A percentile compares a stretch with the other conserved stretches of the same genome.
Evolutionary conservation across 768 basidiomycete genomes (phyloP).

Genomic region (Lentinula edodes): DNA sequence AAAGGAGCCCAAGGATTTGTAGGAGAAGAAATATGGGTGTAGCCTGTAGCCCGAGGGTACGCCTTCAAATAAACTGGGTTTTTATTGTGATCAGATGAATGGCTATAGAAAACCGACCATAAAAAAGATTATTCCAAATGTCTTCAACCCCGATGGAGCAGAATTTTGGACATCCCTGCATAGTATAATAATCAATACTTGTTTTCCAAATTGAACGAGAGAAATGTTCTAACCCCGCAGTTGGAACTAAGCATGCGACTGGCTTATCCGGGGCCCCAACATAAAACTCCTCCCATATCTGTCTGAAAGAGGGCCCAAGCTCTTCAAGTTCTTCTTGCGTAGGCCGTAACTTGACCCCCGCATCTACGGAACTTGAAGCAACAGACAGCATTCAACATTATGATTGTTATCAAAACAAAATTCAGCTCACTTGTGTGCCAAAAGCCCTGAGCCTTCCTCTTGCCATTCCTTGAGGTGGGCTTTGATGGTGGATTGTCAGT

Average conservation of each 20-base stretch:
- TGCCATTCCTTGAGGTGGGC: constrained; percentile 3
- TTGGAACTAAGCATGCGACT: constrained; percentile 23
- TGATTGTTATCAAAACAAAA: neutral
- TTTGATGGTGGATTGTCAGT: neutral
- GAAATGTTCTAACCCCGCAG: constrained; percentile 16
- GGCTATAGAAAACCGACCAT: neutral
- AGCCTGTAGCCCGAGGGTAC: neutral
- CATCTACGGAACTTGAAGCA: constrained; percentile 26
- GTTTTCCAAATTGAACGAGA: neutral
- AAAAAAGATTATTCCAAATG: neutral
- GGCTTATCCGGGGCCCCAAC: constrained; percentile 30
- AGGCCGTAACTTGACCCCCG: constrained; percentile 36
- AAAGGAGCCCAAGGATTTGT: neutral
- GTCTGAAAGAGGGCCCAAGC: constrained; percentile 29
- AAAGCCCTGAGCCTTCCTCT: neutral
- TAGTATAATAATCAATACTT: neutral
- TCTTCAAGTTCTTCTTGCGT: constrained; percentile 26
- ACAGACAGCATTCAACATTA: neutral
- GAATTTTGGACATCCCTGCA: neutral
- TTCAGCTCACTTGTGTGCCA: neutral
- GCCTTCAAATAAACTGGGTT: neutral
- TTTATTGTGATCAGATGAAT: neutral
- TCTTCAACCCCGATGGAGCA: neutral
- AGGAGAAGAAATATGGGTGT: neutral
- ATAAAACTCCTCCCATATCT: constrained; percentile 29